A percentile compares a stretch with the other conserved stretches of the same genome.
Conservation (phyloP, 2,329 filamentous ascomycete genomes). For the Dothidotthia symphoricarpi region DNA sequence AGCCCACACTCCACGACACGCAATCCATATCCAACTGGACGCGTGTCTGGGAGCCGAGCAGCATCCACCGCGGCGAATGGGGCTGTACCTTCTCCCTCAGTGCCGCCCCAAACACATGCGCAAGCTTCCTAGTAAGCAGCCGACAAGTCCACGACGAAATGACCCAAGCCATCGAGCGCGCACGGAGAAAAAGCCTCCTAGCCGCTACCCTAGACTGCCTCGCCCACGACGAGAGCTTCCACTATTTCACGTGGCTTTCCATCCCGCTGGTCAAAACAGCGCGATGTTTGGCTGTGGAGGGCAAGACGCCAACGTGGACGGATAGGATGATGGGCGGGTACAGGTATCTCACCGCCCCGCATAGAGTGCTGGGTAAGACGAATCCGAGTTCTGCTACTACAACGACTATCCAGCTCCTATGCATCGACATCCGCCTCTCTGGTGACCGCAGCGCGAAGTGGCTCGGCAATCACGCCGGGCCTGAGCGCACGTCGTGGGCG, state of each 20-base stretch:
- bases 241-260: slow-evolving; percentile 35
- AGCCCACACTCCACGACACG: slow-evolving; percentile 19
- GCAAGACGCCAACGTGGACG: slow-evolving; percentile 17
- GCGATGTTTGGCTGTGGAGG: neutral
- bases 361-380: slow-evolving; percentile 7
- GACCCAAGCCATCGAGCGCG: slow-evolving; percentile 19
- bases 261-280: slow-evolving; percentile 29
- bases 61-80: slow-evolving; percentile 19
- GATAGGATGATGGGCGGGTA: too few relatives aligned
- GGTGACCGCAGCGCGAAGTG: slow-evolving; percentile 23
- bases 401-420: slow-evolving; percentile 25
- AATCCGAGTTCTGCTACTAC: neutral
- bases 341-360: slow-evolving; percentile 8
- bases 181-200: slow-evolving; percentile 15
- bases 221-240: slow-evolving; percentile 26
- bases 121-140: slow-evolving; percentile 30
- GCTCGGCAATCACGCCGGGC: slow-evolving; percentile 15
- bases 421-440: slow-evolving; percentile 31
- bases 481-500: slow-evolving; percentile 34
- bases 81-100: slow-evolving; percentile 28
- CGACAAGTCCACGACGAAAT: slow-evolving; percentile 34
- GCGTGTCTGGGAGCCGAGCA: slow-evolving; percentile 16
- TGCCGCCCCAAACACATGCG: slow-evolving; percentile 26
- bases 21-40: slow-evolving; percentile 17
- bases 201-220: slow-evolving; percentile 32